Evolutionary conservation across 345 rosid species (phyloP).

Genomic region (Laguncularia racemosa): DNA sequence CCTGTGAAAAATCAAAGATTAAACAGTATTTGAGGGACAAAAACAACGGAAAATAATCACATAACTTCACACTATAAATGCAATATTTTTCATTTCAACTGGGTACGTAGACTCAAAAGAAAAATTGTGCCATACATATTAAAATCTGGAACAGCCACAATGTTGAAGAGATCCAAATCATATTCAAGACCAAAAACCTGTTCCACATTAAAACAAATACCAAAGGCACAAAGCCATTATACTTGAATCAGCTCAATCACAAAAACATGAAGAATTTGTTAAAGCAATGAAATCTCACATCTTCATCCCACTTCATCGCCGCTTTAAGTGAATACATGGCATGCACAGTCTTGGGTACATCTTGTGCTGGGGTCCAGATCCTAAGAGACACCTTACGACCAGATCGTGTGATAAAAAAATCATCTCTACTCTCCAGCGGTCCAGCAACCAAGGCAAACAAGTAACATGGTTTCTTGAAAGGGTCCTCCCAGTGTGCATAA

Average conservation of each 20-base stretch:
- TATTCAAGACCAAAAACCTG: slow-evolving; percentile 98
- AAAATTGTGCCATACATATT: slow-evolving; percentile 60
- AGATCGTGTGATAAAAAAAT: slow-evolving; percentile 63
- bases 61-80: background rate
- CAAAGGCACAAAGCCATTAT: background rate
- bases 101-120: background rate
- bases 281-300: slow-evolving; percentile 39
- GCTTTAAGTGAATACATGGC: slow-evolving; percentile 98
- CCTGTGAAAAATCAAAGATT: slow-evolving; percentile 38
- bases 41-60: background rate
- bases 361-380: slow-evolving; percentile 96
- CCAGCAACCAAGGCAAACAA: slow-evolving; percentile 97
- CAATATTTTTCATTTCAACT: background rate
- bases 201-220: background rate
- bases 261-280: background rate
- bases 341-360: slow-evolving; percentile 87
- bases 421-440: slow-evolving; percentile 85
- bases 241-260: background rate
- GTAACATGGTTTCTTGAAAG: slow-evolving; percentile 95
- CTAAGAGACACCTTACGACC: slow-evolving; percentile 75
- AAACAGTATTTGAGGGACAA: background rate
- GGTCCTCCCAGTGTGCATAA: slow-evolving; percentile 94
- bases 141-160: slow-evolving; percentile 97
- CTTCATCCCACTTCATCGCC: slow-evolving; percentile 99
- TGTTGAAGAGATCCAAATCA: slow-evolving; percentile 97